phyloP scores from a whole-genome alignment of 768 basidiomycete species.

The Russula dissimulans region DNA sequence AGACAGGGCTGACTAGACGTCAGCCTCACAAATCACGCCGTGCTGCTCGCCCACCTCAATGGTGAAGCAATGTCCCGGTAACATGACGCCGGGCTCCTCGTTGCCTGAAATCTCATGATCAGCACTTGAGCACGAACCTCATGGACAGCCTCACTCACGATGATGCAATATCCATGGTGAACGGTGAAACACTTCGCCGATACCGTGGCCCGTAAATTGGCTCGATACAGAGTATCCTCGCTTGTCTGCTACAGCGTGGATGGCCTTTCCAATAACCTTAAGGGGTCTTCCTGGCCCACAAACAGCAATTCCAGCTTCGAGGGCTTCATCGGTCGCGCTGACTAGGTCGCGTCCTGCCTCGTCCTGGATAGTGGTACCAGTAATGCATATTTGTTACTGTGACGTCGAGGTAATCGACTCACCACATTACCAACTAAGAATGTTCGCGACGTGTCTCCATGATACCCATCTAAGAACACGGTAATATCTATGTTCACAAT shows the following conservation, averaged over 20 bases:
- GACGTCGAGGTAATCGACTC: conserved; percentile 19
- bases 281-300: conserved; percentile 71
- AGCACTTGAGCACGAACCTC: background rate
- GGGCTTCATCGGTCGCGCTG: conserved; percentile 48
- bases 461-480: conserved; percentile 72
- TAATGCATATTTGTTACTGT: background rate
- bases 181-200: conserved; percentile 71
- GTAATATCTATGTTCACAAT: conserved; percentile 88
- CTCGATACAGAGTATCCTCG: conserved; percentile 54
- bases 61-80: conserved; percentile 83
- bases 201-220: conserved; percentile 80
- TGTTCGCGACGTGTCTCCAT: conserved; percentile 83
- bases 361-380: conserved; percentile 41
- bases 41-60: conserved; percentile 56
- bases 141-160: conserved; percentile 33
- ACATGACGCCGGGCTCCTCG: conserved; percentile 74
- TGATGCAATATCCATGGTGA: conserved; percentile 79
- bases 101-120: conserved; percentile 44
- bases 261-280: conserved; percentile 60
- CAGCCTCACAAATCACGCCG: background rate
- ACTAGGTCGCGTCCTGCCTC: conserved; percentile 58
- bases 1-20: conserved; percentile 48
- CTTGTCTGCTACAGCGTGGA: conserved; percentile 40
- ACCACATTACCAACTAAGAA: conserved; percentile 78
- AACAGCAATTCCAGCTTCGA: conserved; percentile 58